Evolutionary conservation across 2,329 filamentous ascomycete genomes (phyloP).

Genomic region (Alternaria hordeiaustralica): DNA sequence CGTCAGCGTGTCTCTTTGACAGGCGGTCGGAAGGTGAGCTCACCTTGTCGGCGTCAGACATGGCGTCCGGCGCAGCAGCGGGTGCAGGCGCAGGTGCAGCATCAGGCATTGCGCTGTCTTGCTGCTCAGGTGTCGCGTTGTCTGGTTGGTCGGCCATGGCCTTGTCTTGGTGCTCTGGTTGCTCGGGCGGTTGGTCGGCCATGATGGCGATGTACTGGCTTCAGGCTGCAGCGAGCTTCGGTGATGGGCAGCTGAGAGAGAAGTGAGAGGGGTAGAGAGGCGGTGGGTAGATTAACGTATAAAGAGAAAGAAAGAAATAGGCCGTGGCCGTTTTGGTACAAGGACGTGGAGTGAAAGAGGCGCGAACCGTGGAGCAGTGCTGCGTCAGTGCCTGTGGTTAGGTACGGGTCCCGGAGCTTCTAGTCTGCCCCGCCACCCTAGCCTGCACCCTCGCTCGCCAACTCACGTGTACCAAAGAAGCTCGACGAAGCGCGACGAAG

Average conservation of each 20-base stretch:
- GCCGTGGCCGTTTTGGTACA: background rate
- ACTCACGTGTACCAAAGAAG: slow-evolving; percentile 15
- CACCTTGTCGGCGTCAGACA: slow-evolving; percentile 58
- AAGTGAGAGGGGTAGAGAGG: background rate
- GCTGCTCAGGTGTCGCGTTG: slow-evolving; percentile 35
- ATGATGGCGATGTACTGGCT: slow-evolving; percentile 23
- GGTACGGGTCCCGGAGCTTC: slow-evolving; percentile 8
- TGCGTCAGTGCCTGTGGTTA: slow-evolving; percentile 10
- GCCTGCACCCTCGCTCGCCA: slow-evolving; percentile 18
- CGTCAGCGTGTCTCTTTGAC: slow-evolving; percentile 39
- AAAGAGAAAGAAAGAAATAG: background rate
- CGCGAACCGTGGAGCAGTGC: slow-evolving; percentile 1
- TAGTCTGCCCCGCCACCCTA: slow-evolving; percentile 14
- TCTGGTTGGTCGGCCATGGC: slow-evolving; percentile 19
- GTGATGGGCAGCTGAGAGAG: background rate
- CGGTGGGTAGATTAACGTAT: background rate
- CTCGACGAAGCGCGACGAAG: slow-evolving; percentile 8
- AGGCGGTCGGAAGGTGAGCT: slow-evolving; percentile 19
- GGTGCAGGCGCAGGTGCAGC: slow-evolving; percentile 40
- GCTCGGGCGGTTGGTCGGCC: slow-evolving; percentile 23
- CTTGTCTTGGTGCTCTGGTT: slow-evolving; percentile 1
- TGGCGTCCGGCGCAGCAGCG: slow-evolving; percentile 40
- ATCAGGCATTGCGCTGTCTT: slow-evolving; percentile 42
- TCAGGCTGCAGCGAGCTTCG: background rate
- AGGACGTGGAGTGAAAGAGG: background rate